These are phyloP conservation scores for Erythrobasidium yunnanense DNA, from an alignment of 768 basidiomycete genomes.

Conservation along the genomic window DNA sequence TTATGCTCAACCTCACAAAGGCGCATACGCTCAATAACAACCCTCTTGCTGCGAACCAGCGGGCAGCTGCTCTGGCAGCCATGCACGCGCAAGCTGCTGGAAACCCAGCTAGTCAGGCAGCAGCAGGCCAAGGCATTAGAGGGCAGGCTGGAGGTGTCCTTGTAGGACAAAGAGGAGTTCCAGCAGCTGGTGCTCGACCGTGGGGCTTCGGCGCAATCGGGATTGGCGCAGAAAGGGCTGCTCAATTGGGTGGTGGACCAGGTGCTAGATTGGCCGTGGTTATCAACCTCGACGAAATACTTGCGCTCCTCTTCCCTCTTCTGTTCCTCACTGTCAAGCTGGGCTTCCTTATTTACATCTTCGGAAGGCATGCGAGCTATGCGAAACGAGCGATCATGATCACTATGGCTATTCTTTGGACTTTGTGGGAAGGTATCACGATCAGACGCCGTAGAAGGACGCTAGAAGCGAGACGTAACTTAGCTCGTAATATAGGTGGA, in stretches of 20 bases:
- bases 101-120: no score
- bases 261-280: constrained; percentile 29
- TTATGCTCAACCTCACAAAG: constrained; percentile 5
- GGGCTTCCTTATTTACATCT: constrained; percentile 35
- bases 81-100: no score
- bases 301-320: constrained; percentile 32
- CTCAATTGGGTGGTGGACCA: neutral
- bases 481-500: constrained; percentile 18
- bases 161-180: neutral
- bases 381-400: constrained; percentile 28
- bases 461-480: neutral
- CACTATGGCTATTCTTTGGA: constrained; percentile 31
- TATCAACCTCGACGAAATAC: constrained; percentile 36
- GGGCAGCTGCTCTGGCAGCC: no score
- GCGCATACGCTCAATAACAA: neutral
- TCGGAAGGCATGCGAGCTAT: constrained; percentile 32
- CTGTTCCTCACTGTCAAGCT: constrained; percentile 35
- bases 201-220: neutral
- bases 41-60: neutral
- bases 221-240: constrained; percentile 15
- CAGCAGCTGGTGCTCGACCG: neutral
- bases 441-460: constrained; percentile 17
- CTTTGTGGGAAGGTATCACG: constrained; percentile 29
- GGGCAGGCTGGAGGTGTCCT: neutral
- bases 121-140: neutral